Evolutionary conservation across 2,329 filamentous ascomycete species (phyloP).

Genomic region (Sclerotinia borealis): DNA sequence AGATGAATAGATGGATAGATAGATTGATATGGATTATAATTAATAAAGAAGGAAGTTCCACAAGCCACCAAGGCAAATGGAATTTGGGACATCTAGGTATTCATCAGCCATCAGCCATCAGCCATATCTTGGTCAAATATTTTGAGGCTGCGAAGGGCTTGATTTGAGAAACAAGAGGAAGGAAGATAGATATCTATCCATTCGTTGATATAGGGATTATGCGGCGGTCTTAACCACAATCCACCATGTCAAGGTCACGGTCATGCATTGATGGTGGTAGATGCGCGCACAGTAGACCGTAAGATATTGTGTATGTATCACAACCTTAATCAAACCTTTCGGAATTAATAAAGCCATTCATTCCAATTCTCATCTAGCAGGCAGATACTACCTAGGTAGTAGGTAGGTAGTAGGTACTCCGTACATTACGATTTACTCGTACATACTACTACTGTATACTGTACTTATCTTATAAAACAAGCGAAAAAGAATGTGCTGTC

Average conservation of each 20-base stretch:
- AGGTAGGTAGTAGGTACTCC: neutral
- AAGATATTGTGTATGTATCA: conserved; percentile 10
- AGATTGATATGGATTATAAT: neutral
- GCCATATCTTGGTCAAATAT: neutral
- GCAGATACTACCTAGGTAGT: conserved; percentile 3
- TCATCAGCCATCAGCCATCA: neutral
- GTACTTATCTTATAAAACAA: neutral
- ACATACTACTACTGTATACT: no score
- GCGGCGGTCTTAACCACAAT: conserved; percentile 1
- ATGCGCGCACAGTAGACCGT: neutral
- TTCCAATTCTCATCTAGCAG: conserved; percentile 8
- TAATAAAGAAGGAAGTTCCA: neutral
- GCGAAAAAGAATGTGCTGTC: neutral
- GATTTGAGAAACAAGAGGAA: neutral
- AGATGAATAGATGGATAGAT: neutral
- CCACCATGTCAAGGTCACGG: neutral
- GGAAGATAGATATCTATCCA: neutral
- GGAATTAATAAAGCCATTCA: conserved; percentile 7
- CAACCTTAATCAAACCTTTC: conserved; percentile 9
- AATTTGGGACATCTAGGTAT: neutral
- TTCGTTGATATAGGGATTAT: neutral
- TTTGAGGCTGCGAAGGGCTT: neutral
- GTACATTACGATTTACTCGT: neutral
- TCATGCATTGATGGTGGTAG: conserved; percentile 2
- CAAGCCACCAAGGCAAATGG: neutral